Percentiles rank a stretch among this genome's conserved stretches.
These are phyloP conservation scores for Niveomyces coronatus DNA, from an alignment of 2,329 filamentous ascomycete species.

Conservation along the genomic window DNA sequence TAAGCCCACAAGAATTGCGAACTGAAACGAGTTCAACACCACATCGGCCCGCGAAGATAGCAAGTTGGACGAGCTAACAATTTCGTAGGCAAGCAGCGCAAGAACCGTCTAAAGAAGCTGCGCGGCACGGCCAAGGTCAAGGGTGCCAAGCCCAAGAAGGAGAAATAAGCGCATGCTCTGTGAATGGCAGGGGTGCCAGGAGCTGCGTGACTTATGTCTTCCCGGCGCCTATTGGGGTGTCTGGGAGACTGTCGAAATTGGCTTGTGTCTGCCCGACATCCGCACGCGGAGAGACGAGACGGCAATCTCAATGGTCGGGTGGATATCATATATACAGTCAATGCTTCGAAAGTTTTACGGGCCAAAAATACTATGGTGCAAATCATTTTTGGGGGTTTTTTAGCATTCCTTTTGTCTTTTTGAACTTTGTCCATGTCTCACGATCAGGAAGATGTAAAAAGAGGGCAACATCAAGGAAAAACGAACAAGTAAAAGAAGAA, in stretches of 20 bases:
- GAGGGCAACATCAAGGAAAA: neutral
- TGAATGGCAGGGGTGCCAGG: constrained; percentile 8
- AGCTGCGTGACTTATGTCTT: neutral
- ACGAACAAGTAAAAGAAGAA: constrained; percentile 2
- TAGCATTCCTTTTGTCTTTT: neutral
- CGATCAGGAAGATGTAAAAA: neutral
- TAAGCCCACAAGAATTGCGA: constrained; percentile 1
- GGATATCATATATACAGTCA: no score
- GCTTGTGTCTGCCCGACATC: no score
- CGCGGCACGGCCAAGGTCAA: constrained; percentile 97
- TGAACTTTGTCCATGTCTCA: constrained; percentile 4
- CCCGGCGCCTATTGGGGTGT: neutral
- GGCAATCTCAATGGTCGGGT: no score
- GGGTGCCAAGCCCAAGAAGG: constrained; percentile 91
- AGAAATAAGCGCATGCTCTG: constrained; percentile 54
- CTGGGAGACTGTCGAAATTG: no score
- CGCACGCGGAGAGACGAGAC: no score
- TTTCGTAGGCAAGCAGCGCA: constrained; percentile 92
- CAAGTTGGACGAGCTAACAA: constrained; percentile 16
- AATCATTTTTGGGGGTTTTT: constrained; percentile 4
- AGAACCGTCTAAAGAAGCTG: constrained; percentile 99
- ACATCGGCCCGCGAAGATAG: no score
- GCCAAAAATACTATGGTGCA: constrained; percentile 5
- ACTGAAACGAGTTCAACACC: no score
- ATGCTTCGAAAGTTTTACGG: no score